Conservation (phyloP, 352 stramenopile species). For the Globisporangium abappressorium region DNA sequence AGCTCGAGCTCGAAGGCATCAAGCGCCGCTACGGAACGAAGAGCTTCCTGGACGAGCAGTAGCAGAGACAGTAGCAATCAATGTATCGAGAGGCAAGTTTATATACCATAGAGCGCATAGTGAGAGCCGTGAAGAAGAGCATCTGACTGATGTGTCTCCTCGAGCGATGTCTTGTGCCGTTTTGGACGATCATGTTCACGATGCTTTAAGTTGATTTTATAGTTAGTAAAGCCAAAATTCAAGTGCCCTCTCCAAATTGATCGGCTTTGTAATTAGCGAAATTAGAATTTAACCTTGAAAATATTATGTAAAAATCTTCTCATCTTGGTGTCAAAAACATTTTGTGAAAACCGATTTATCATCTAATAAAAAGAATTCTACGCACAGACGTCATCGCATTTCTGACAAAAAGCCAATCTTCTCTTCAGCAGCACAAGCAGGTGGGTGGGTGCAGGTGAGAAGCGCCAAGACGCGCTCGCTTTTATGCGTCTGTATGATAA, state of each 20-base stretch:
- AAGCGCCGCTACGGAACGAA: conserved; percentile 24
- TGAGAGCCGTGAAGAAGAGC: background rate
- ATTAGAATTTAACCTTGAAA: background rate
- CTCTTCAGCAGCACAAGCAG: background rate
- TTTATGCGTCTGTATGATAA: background rate
- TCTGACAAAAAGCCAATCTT: background rate
- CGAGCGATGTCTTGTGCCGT: too few species aligned
- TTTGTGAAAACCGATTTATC: too few species aligned
- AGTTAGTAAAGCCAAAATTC: too few species aligned
- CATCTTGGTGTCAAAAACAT: too few species aligned
- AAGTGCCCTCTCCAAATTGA: too few species aligned
- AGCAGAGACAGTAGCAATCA: too few species aligned
- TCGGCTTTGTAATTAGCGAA: too few species aligned
- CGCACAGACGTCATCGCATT: background rate
- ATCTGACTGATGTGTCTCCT: too few species aligned
- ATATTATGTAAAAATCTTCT: background rate
- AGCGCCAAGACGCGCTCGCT: background rate
- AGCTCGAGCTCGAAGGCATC: conserved; percentile 59
- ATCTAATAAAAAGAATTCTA: too few species aligned
- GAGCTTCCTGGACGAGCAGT: conserved; percentile 14
- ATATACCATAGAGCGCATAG: conserved; percentile 6
- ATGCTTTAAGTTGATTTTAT: too few species aligned
- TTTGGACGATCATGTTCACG: too few species aligned
- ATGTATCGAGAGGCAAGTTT: too few species aligned
- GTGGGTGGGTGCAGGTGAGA: background rate